phyloP scores from a whole-genome alignment of 2,329 filamentous ascomycete species.

The Hypoxylon sp. region DNA sequence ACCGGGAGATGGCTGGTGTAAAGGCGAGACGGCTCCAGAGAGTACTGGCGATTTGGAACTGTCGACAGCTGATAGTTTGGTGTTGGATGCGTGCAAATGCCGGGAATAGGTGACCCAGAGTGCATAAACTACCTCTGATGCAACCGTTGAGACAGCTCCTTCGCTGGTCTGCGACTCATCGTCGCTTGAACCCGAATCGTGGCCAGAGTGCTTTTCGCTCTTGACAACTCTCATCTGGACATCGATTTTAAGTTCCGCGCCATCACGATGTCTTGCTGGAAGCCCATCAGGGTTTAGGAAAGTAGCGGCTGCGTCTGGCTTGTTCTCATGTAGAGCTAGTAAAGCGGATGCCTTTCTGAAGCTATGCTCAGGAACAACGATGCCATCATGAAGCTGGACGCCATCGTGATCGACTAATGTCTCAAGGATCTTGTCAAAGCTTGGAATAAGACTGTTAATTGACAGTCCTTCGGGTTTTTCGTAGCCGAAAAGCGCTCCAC shows the following conservation, averaged over 20 bases:
- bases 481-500: slow-evolving; percentile 90
- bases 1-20: slow-evolving; percentile 84
- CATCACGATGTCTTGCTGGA: slow-evolving; percentile 88
- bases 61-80: slow-evolving; percentile 63
- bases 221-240: slow-evolving; percentile 97
- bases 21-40: slow-evolving; percentile 77
- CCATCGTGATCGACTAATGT: slow-evolving; percentile 90
- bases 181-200: slow-evolving; percentile 52
- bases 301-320: slow-evolving; percentile 80
- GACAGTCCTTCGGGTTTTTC: slow-evolving; percentile 84
- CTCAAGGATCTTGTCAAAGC: slow-evolving; percentile 86
- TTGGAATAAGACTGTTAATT: slow-evolving; percentile 85
- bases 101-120: slow-evolving; percentile 98
- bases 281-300: slow-evolving; percentile 90
- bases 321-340: slow-evolving; percentile 85
- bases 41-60: slow-evolving; percentile 72
- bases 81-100: slow-evolving; percentile 83
- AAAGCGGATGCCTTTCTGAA: slow-evolving; percentile 91
- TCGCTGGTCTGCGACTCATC: slow-evolving; percentile 56
- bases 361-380: slow-evolving; percentile 95
- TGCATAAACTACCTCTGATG: slow-evolving; percentile 89
- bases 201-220: slow-evolving; percentile 77
- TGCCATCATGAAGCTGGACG: slow-evolving; percentile 87
- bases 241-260: slow-evolving; percentile 92
- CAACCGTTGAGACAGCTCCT: slow-evolving; percentile 64